Percentiles rank a stretch among this genome's conserved stretches.
Evolutionary conservation across 2,329 filamentous ascomycete genomes (phyloP).

Genomic region (Emergomyces pasteurianus): DNA sequence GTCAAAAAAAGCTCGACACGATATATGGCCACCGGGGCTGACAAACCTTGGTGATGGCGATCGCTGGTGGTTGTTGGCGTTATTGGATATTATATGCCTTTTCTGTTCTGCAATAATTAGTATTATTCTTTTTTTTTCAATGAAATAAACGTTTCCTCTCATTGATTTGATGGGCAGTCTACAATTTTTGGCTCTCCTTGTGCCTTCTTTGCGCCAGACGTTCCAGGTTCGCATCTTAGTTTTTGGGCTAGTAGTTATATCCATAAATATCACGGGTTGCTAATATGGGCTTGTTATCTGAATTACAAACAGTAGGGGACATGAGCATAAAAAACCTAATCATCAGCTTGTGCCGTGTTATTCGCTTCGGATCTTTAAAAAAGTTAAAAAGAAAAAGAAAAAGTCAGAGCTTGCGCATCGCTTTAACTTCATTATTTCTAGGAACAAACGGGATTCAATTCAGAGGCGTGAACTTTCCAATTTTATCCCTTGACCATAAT

Average conservation of each 20-base stretch:
- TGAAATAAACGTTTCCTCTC: neutral
- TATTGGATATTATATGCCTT: neutral
- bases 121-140: neutral
- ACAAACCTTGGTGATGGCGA: conserved; percentile 4
- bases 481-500: neutral
- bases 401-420: neutral
- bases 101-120: too few species aligned
- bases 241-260: neutral
- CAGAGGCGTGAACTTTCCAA: neutral
- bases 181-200: neutral
- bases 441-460: neutral
- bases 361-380: too few species aligned
- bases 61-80: neutral
- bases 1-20: conserved; percentile 5
- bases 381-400: too few species aligned
- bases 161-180: neutral
- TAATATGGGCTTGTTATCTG: neutral
- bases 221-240: neutral
- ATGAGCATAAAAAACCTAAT: neutral
- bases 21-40: conserved; percentile 8
- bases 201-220: neutral
- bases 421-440: neutral
- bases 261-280: neutral
- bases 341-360: neutral
- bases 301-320: too few species aligned